These are phyloP conservation scores for Camellia japonica DNA, from an alignment of 148 eudicot genomes.

Conservation along the genomic window DNA sequence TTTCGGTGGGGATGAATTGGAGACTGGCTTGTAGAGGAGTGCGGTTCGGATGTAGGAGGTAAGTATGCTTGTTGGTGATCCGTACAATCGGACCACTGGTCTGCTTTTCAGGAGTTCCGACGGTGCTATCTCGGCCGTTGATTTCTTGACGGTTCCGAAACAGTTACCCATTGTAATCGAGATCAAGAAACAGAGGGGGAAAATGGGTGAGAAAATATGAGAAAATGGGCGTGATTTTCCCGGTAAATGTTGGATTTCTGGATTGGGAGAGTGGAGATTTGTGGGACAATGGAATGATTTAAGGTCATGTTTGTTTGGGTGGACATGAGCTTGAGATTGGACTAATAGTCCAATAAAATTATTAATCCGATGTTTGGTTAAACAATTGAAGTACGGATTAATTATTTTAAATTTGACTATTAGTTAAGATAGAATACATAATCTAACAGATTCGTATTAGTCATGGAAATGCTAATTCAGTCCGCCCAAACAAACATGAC, in stretches of 20 bases:
- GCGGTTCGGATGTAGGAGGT: slow-evolving; percentile 65
- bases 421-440: too few relatives aligned
- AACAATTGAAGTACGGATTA: too few relatives aligned
- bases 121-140: slow-evolving; percentile 46
- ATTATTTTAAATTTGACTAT: too few relatives aligned
- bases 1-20: slow-evolving; percentile 46
- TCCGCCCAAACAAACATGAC: too few relatives aligned
- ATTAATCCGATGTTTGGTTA: too few relatives aligned
- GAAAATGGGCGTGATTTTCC: not conserved
- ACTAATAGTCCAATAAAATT: too few relatives aligned
- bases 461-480: too few relatives aligned
- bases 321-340: too few relatives aligned
- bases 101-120: slow-evolving; percentile 25
- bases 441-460: too few relatives aligned
- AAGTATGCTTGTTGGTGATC: slow-evolving; percentile 33
- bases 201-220: not conserved
- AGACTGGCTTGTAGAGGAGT: slow-evolving; percentile 55
- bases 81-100: slow-evolving; percentile 41
- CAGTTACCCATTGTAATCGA: slow-evolving; percentile 37
- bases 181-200: not conserved
- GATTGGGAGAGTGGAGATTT: too few relatives aligned
- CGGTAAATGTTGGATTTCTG: not conserved
- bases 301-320: too few relatives aligned
- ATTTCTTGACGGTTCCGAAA: slow-evolving; percentile 22
- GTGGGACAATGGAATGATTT: too few relatives aligned